phyloP scores from a whole-genome alignment of 176 grass and related monocot genomes.

The Oropetium thomaeum region DNA sequence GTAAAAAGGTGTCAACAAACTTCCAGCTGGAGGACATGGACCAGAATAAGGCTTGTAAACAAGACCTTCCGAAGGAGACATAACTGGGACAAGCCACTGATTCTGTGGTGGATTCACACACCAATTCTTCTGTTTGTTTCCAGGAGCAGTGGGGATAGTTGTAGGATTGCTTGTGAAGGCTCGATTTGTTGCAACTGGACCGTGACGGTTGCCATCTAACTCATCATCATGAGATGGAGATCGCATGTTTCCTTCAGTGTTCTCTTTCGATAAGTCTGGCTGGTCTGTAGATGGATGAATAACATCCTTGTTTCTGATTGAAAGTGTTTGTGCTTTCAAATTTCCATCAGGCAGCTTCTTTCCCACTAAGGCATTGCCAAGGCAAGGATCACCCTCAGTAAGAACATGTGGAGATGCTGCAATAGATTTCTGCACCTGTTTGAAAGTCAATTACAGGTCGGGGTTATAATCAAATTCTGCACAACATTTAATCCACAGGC shows the following conservation, averaged over 20 bases:
- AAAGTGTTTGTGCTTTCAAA: conserved; percentile 35
- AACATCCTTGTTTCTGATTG: conserved; percentile 33
- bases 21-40: conserved; percentile 70
- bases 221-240: conserved; percentile 36
- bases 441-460: conserved; percentile 18
- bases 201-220: conserved; percentile 1
- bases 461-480: background rate
- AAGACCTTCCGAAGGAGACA: conserved; percentile 89
- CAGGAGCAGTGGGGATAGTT: conserved; percentile 34
- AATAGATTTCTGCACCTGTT: conserved; percentile 91
- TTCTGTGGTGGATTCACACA: conserved; percentile 52
- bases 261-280: conserved; percentile 42
- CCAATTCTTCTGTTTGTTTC: conserved; percentile 55
- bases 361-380: conserved; percentile 37
- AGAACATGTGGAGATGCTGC: conserved; percentile 81
- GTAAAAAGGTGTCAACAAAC: conserved; percentile 73
- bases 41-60: conserved; percentile 88
- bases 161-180: conserved; percentile 25
- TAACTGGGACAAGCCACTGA: conserved; percentile 90
- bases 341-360: conserved; percentile 47
- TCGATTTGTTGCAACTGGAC: conserved; percentile 22
- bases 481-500: conserved; percentile 20
- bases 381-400: conserved; percentile 69
- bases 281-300: conserved; percentile 38
- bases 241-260: conserved; percentile 25